These are phyloP conservation scores for Candida glaebosa DNA, from an alignment of 805 yeast genomes.

Conservation along the genomic window DNA sequence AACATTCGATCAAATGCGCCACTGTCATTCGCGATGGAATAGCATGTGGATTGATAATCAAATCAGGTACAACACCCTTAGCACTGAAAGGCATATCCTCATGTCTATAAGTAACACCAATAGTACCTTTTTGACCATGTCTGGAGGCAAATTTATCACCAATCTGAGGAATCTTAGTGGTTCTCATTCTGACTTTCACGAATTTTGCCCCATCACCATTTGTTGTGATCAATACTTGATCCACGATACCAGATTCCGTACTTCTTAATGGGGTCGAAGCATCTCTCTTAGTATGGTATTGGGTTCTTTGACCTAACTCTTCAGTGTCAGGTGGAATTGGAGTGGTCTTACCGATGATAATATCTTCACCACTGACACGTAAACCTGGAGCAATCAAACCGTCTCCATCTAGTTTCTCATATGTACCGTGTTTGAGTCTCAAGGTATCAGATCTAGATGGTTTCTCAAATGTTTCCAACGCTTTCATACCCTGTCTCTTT, in stretches of 20 bases:
- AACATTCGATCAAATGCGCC: slow-evolving; percentile 98
- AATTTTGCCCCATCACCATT: slow-evolving; percentile 98
- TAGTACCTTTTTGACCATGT: slow-evolving; percentile 99
- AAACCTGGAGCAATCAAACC: slow-evolving; percentile 98
- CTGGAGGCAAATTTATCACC: slow-evolving; percentile 99
- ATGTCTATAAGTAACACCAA: slow-evolving; percentile 97
- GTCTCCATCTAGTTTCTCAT: slow-evolving; percentile 96
- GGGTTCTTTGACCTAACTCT: slow-evolving; percentile 97
- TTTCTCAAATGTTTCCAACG: slow-evolving; percentile 95
- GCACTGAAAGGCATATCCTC: slow-evolving; percentile 98
- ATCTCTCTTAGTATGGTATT: slow-evolving; percentile 96
- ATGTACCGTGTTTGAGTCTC: slow-evolving; percentile 95
- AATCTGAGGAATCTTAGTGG: slow-evolving; percentile 97
- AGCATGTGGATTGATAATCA: slow-evolving; percentile 98
- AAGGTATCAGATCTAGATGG: slow-evolving; percentile 93
- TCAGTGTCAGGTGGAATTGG: slow-evolving; percentile 99
- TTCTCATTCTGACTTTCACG: slow-evolving; percentile 98
- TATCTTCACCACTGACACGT: slow-evolving; percentile 98
- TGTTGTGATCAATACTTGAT: slow-evolving; percentile 93
- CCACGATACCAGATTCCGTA: slow-evolving; percentile 97
- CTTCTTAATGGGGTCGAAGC: slow-evolving; percentile 96
- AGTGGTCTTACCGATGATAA: slow-evolving; percentile 96
- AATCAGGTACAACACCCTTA: slow-evolving; percentile 95
- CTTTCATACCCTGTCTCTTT: slow-evolving; percentile 97
- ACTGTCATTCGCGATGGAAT: slow-evolving; percentile 99